Percentiles rank a stretch among this genome's conserved stretches.
These are phyloP conservation scores for Fusarium citri DNA, from an alignment of 2,329 filamentous ascomycete species.

Conservation along the genomic window DNA sequence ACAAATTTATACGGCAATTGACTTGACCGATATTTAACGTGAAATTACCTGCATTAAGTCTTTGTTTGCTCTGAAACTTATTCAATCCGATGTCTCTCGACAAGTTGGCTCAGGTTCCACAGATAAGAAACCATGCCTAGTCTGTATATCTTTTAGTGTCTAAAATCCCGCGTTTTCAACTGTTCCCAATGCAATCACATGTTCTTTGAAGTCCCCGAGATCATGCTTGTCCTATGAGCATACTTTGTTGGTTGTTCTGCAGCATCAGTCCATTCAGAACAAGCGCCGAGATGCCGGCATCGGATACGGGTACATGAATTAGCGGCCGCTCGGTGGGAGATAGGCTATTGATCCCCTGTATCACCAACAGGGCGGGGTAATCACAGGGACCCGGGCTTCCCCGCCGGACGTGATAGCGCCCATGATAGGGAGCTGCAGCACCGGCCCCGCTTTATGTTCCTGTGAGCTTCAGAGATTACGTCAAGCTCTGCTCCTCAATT, in stretches of 20 bases:
- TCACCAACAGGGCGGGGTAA: neutral
- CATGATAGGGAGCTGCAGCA: neutral
- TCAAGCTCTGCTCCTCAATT: neutral
- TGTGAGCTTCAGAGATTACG: neutral
- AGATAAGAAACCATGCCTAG: too few species aligned
- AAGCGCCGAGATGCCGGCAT: neutral
- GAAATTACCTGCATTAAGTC: fast-evolving
- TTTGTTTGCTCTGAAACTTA: too few species aligned
- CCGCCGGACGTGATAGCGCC: neutral
- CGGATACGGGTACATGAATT: neutral
- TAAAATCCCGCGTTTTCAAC: fast-evolving
- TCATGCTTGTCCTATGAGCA: too few species aligned
- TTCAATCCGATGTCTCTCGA: too few species aligned
- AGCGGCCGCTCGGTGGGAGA: neutral
- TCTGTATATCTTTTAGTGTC: too few species aligned
- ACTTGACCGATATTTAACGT: fast-evolving
- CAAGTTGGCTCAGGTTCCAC: too few species aligned
- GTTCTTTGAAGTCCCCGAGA: fast-evolving
- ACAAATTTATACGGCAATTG: too few species aligned
- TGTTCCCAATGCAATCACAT: too few species aligned
- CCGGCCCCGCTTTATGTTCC: neutral
- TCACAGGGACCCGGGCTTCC: neutral
- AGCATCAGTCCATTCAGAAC: neutral
- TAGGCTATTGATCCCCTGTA: neutral
- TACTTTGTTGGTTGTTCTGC: neutral